Evolutionary conservation across 331 rosid species (phyloP), one percentile per base, ranked within the genome.

Genomic region (Quercus tomentella): DNA sequence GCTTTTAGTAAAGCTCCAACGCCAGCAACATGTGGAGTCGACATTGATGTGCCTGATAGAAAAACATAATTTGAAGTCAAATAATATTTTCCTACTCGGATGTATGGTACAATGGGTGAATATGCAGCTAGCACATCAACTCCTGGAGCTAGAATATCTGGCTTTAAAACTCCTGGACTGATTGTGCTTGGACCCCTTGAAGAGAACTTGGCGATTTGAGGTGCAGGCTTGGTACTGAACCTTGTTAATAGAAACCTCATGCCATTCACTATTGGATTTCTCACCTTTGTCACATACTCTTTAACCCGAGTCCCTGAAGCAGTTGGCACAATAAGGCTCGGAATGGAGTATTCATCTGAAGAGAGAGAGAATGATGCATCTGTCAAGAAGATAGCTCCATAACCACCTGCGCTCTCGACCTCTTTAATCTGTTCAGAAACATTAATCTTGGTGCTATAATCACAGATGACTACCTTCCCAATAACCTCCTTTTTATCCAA

Each of bases 171-270:
- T 0, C 82, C 5, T 10, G 71, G 76, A 71, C 49, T 78, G 31
- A 37, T 2, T 4, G 76, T 55, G 76, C 71, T 31, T 20, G 71
- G 52, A 1, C 52, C 76, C 71, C 52, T 78, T 78, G 82, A 78
- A 70, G 82, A 57, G 49, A 56, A 77, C 4, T 0, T 0, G 0
- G 71, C 76, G 7, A 43, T 51, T 78, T 70, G 33, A 4, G 52
- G 76, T 37, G 82, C 82, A 14, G 76, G 76, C 71, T 78, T 78
- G 11, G 76, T 37, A 4, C 74, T 65, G 60, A 78, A 57, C 9
- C 56, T 70, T 12, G 71, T 78, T 22, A 31, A 18, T 28, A 56
- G 70, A 70, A 78, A 56, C 6, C 26, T 56, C 16, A 70, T 4
- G 60, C 20, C 71, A 26, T 56, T 70, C 15, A 78, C 51, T 70